Base-by-base conservation (phyloP, 116 monocot species). In the Posidonia oceanica region DNA sequence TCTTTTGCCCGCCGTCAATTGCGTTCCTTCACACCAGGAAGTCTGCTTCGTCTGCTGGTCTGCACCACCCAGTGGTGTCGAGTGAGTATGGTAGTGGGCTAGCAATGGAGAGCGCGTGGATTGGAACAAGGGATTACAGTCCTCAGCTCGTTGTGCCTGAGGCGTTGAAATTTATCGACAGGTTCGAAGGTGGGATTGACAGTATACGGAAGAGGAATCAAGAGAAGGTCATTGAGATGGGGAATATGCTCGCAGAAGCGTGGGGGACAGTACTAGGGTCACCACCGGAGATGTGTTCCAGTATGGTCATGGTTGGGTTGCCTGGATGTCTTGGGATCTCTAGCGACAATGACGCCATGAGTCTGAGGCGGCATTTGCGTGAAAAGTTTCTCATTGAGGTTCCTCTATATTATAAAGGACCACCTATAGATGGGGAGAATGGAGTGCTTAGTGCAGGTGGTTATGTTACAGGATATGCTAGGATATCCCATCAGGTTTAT, bases 401-500 rank as follows among this genome's bases (percentile, higher is more conserved):
- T 22, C 93, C 93, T 0, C 83, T 86, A 66, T 86, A 86, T 69
- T 81, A 79, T 64, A 85, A 84, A 40, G 66, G 56, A 17, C 48
- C 61, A 14, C 65, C 58, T 54, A 69, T 23, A 17, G 66, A 69
- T 58, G 60, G 62, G 0, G 75, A 74, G 44, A 69, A 67, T 17
- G 71, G 38, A 15, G 69, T 41, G n/a, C 53, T 56, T 51, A 69
- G 69, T 48, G 64, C 36, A 17, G 58, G 37, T 64, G 59, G 63
- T 58, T 13, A 38, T 14, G 59, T 89, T 16, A 83, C 89, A 7
- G 86, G 84, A 17, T 93, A 83, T 72, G 84, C 69, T 7, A 84
- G 93, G 68, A 93, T 93, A 36, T 93, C 93, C 14, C 77, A 89
- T 63, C 93, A 93, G 80, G 80, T 93, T 60, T 93, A 93, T 71